These are phyloP conservation scores for Candida schatavii DNA, from an alignment of 805 yeast species.

Conservation along the genomic window DNA sequence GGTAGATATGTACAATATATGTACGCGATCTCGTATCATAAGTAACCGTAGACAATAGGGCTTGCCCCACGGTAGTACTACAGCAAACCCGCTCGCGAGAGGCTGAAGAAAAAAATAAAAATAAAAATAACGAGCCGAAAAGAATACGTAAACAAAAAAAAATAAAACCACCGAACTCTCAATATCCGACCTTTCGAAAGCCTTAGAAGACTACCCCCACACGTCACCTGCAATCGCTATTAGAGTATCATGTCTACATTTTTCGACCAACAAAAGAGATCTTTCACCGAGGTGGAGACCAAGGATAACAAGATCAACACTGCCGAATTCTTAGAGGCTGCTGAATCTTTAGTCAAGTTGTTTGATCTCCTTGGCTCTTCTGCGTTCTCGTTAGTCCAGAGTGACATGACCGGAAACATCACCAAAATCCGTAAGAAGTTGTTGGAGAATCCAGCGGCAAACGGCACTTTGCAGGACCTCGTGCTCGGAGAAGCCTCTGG, in stretches of 20 bases:
- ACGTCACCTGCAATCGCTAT: not conserved
- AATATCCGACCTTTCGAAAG: too few species aligned
- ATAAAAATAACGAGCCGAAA: not conserved
- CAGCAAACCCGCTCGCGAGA: too few species aligned
- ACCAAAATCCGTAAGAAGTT: constrained; percentile 67
- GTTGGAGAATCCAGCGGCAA: constrained; percentile 58
- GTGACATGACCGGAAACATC: constrained; percentile 85
- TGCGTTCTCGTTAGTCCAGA: constrained; percentile 82
- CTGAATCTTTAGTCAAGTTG: constrained; percentile 77
- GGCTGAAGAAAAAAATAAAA: not conserved
- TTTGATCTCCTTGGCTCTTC: constrained; percentile 83
- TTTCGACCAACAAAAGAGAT: constrained; percentile 73
- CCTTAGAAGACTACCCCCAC: too few species aligned
- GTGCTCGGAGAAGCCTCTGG: constrained; percentile 68
- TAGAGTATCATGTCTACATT: constrained; percentile 58
- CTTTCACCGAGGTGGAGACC: constrained; percentile 70
- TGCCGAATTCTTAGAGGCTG: constrained; percentile 73
- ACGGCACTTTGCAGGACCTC: constrained; percentile 73
- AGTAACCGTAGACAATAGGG: too few species aligned
- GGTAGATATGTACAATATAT: constrained; percentile 19
- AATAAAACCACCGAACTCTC: too few species aligned
- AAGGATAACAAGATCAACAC: constrained; percentile 66
- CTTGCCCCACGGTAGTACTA: too few species aligned
- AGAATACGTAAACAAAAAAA: not conserved
- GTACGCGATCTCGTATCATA: too few species aligned